Conservation (phyloP, 1,139 yeast genomes). For the Saccharomyces uvarum region DNA sequence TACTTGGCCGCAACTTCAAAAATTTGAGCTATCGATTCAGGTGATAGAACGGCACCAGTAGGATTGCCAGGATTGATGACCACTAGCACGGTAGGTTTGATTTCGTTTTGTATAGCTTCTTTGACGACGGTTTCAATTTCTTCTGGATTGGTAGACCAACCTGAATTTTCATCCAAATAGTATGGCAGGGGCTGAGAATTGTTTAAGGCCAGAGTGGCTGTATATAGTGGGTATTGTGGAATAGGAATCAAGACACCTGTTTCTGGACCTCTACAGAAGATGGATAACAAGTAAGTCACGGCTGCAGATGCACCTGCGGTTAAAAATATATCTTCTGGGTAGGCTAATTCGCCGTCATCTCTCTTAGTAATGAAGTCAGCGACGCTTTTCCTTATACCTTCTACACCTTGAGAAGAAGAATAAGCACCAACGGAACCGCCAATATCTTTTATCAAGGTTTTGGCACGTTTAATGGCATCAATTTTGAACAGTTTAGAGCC, state of each 20-base stretch:
- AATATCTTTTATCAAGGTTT: slow-evolving; percentile 47
- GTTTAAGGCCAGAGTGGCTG: slow-evolving; percentile 81
- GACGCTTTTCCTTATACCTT: slow-evolving; percentile 60
- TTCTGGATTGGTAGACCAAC: slow-evolving; percentile 75
- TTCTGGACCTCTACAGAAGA: slow-evolving; percentile 56
- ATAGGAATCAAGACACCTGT: slow-evolving; percentile 90
- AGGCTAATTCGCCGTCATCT: slow-evolving; percentile 56
- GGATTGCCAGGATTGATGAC: slow-evolving; percentile 98
- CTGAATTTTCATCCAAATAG: slow-evolving; percentile 65
- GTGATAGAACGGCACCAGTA: slow-evolving; percentile 74
- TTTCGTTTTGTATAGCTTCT: slow-evolving; percentile 46
- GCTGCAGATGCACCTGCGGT: slow-evolving; percentile 95
- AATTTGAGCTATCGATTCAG: slow-evolving; percentile 60
- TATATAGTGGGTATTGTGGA: slow-evolving; percentile 94
- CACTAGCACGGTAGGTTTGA: slow-evolving; percentile 71
- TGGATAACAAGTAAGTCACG: slow-evolving; percentile 64
- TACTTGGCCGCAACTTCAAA: slow-evolving; percentile 73
- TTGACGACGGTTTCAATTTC: slow-evolving; percentile 54
- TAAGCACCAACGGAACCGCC: slow-evolving; percentile 87
- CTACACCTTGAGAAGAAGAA: slow-evolving; percentile 85
- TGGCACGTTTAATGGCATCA: slow-evolving; percentile 73
- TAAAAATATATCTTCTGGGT: slow-evolving; percentile 66
- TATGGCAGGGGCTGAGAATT: slow-evolving; percentile 83
- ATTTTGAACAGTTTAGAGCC: slow-evolving; percentile 42
- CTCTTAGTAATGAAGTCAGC: slow-evolving; percentile 71